phyloP scores from a whole-genome alignment of 169 alveolate genomes.

The Prorocentrum cordatum region DNA sequence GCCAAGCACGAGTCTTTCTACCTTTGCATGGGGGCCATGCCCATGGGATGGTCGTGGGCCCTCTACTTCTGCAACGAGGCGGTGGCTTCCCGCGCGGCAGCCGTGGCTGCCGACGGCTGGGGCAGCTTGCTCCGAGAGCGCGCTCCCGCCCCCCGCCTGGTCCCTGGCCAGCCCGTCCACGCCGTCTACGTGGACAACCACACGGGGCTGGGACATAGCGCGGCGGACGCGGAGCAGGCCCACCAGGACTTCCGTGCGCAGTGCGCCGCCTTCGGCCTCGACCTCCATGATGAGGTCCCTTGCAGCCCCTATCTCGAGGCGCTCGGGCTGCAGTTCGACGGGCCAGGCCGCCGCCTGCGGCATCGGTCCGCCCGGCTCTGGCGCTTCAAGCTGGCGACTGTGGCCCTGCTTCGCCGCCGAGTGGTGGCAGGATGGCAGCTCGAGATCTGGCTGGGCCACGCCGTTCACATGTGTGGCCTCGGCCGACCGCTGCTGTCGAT shows the following conservation, averaged over 20 bases:
- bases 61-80: not conserved
- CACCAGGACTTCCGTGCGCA: not conserved
- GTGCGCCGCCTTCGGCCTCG: not conserved
- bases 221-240: not conserved
- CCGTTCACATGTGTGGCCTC: too few relatives aligned
- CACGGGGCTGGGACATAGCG: not conserved
- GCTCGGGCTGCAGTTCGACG: not conserved
- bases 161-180: not conserved
- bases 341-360: too few relatives aligned
- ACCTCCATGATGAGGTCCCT: not conserved
- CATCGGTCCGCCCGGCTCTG: too few relatives aligned
- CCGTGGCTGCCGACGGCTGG: not conserved
- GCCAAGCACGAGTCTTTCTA: too few relatives aligned
- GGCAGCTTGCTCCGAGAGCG: not conserved
- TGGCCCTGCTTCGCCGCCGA: too few relatives aligned
- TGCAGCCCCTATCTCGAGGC: not conserved
- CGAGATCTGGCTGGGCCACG: too few relatives aligned
- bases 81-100: not conserved
- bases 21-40: too few relatives aligned
- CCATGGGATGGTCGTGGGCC: constrained; percentile 46
- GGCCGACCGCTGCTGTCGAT: not conserved
- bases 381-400: too few relatives aligned
- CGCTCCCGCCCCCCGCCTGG: not conserved
- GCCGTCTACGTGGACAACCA: constrained; percentile 14
- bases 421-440: too few relatives aligned